These are phyloP conservation scores for Emergomyces africanus DNA, from an alignment of 2,329 filamentous ascomycete genomes.

Conservation along the genomic window DNA sequence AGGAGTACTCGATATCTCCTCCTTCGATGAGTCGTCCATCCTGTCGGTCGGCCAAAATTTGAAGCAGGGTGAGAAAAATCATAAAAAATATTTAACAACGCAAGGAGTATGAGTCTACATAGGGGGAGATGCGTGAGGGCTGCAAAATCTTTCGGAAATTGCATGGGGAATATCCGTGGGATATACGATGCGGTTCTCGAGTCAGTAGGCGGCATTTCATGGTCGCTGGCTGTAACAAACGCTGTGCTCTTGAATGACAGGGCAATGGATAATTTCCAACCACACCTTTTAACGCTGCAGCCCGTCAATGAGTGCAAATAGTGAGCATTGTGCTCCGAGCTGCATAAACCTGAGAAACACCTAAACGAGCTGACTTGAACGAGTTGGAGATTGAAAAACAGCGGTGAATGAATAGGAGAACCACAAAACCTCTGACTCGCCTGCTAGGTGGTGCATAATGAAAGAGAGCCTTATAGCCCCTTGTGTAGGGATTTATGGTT, in stretches of 20 bases:
- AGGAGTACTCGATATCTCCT: constrained; percentile 6
- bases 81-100: background rate
- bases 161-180: background rate
- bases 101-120: background rate
- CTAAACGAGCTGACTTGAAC: background rate
- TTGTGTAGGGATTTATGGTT: background rate
- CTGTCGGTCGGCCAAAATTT: background rate
- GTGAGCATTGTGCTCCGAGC: background rate
- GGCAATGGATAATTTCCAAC: background rate
- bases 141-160: background rate
- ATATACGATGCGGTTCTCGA: background rate
- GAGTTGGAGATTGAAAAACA: background rate
- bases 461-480: background rate
- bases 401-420: background rate
- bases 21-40: background rate
- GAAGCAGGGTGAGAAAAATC: background rate
- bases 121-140: background rate
- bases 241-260: background rate
- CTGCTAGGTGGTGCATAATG: background rate
- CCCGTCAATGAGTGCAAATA: background rate
- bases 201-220: background rate
- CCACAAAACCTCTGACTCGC: background rate
- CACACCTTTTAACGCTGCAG: too few species aligned
- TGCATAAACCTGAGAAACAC: background rate
- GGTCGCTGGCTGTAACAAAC: background rate